Conservation (phyloP, 768 basidiomycete genomes). For the Candolleomyces aberdarensis region DNA sequence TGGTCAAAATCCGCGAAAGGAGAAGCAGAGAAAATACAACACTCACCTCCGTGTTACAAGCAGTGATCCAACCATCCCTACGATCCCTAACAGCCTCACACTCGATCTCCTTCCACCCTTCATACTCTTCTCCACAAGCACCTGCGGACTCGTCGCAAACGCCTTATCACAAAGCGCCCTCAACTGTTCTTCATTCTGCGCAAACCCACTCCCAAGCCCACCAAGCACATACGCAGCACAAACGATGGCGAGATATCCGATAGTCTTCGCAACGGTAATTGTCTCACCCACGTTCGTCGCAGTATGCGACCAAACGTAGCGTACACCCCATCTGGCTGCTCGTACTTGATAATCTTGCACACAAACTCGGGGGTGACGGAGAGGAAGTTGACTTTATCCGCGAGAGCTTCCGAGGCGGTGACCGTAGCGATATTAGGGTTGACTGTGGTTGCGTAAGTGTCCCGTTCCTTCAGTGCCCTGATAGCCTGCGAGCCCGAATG, state of each 20-base stretch:
- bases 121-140: slow-evolving; percentile 99
- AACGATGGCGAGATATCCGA: slow-evolving; percentile 95
- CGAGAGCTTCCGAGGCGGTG: slow-evolving; percentile 93
- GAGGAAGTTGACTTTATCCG: slow-evolving; percentile 99
- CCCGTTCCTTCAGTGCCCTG: slow-evolving; percentile 98
- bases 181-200: slow-evolving; percentile 87
- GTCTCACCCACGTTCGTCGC: slow-evolving; percentile 89
- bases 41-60: slow-evolving; percentile 99
- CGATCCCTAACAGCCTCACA: slow-evolving; percentile 98
- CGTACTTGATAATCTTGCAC: slow-evolving; percentile 96
- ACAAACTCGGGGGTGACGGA: slow-evolving; percentile 99
- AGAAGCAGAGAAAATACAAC: no score
- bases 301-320: slow-evolving; percentile 93
- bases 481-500: slow-evolving; percentile 99
- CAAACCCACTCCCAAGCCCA: slow-evolving; percentile 94
- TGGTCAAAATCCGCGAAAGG: not conserved
- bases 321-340: slow-evolving; percentile 98
- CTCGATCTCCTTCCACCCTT: slow-evolving; percentile 99
- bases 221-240: slow-evolving; percentile 96
- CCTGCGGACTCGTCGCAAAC: slow-evolving; percentile 96
- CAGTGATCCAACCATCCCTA: slow-evolving; percentile 97
- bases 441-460: slow-evolving; percentile 97
- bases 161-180: slow-evolving; percentile 88
- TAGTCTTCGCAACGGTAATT: slow-evolving; percentile 70
- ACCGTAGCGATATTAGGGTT: slow-evolving; percentile 99